A percentile compares a stretch with the other conserved stretches of the same genome.
phyloP scores from a whole-genome alignment of 768 basidiomycete species.

The Pleurotus salmoneostramineus region DNA sequence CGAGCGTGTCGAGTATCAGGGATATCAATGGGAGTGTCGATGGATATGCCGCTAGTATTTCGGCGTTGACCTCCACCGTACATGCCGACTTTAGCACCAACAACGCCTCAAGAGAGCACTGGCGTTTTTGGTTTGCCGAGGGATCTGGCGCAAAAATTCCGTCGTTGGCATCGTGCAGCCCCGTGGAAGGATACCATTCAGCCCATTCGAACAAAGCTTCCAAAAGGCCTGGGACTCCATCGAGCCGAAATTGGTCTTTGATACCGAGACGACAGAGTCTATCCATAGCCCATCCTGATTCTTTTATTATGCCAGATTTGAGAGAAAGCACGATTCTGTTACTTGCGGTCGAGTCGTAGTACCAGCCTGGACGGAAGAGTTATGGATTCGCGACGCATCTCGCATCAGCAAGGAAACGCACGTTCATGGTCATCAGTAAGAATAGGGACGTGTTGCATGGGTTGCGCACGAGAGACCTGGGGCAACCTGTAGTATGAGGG shows the following conservation, averaged over 20 bases:
- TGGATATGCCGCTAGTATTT: conserved; percentile 52
- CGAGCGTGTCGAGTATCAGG: conserved; percentile 59
- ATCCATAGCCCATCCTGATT: conserved; percentile 88
- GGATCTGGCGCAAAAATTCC: conserved; percentile 50
- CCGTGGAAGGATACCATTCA: conserved; percentile 71
- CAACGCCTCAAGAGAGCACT: conserved; percentile 82
- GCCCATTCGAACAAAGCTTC: conserved; percentile 89
- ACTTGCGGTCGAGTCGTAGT: conserved; percentile 71
- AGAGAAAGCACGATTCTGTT: conserved; percentile 93
- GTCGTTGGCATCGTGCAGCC: conserved; percentile 43
- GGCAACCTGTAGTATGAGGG: not conserved
- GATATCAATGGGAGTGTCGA: conserved; percentile 66
- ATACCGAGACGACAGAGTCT: conserved; percentile 77
- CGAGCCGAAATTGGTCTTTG: conserved; percentile 75
- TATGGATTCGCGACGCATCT: not conserved
- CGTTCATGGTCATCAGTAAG: conserved; percentile 77
- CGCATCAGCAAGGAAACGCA: conserved; percentile 24
- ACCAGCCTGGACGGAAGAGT: conserved; percentile 53
- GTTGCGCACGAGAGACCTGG: conserved; percentile 9
- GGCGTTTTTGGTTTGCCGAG: conserved; percentile 48
- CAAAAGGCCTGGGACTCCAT: conserved; percentile 70
- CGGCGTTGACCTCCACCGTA: conserved; percentile 63
- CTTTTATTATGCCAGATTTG: conserved; percentile 75
- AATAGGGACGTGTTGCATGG: conserved; percentile 30
- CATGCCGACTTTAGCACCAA: conserved; percentile 85